Evolutionary conservation across 2,329 filamentous ascomycete species (phyloP), one percentile per base, ranked within the genome.

Genomic region (Penicillium sp.): DNA sequence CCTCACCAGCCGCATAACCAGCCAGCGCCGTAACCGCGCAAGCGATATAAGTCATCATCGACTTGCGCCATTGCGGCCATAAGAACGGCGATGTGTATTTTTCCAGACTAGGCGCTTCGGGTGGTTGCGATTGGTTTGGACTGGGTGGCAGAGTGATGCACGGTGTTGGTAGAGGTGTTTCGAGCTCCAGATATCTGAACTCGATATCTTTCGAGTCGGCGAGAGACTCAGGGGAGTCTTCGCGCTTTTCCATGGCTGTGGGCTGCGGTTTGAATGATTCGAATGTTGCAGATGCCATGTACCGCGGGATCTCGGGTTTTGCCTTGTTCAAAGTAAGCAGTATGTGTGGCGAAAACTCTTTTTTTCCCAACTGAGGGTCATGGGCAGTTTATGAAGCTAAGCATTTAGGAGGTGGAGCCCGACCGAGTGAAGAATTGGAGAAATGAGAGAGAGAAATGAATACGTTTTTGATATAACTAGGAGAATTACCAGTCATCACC

Each of bases 1-100:
- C 93, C 2, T 88, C 80, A 3, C 90, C 90, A 0, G 90, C 87
- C 0, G 86, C 81, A 67, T 91, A 95, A 6, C 89, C 89, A 0
- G 89, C 88, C 42, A 91, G 71, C 16, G 82, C 78, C 0, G 89
- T 95, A 1, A 88, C 88, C 6, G 83, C 69, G 65, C 87, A 95
- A 8, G 87, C 88, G 11, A 95, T 76, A 62, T 78, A 80, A 8
- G 92, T 81, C 59, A 88, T 82, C 51, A 87, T 67, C 19, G 76
- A 77, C 66, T 96, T 96, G 52, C 83, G 82, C 38, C 74, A 75
- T 47, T 73, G 64, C 0, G 87, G 81, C 89, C 90, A 95, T 9
- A 78, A 75, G 56, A 89, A 84, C 0, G 91, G 91, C 9, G 87
- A 84, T 1, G 68, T 73, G 61, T 83, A 95, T 50, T 78, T 75